Conservation (phyloP, 352 stramenopile species). For the Globisporangium alternatum region DNA sequence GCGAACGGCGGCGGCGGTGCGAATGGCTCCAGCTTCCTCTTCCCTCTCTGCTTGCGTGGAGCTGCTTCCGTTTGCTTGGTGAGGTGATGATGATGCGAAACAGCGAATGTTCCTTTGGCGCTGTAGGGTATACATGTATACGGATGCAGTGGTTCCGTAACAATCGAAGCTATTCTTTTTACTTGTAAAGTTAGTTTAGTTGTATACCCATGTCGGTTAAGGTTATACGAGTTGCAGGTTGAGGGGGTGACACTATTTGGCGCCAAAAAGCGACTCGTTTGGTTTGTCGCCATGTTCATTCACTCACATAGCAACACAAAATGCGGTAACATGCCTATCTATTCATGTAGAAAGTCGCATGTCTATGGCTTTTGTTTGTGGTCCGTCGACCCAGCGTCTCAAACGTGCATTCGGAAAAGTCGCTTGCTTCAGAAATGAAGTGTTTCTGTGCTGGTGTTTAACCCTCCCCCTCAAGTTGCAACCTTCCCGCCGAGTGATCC, state of each 20-base stretch:
- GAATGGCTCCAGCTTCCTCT: background rate
- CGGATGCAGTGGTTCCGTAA: no score
- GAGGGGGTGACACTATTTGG: background rate
- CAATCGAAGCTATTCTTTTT: no score
- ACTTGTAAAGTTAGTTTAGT: background rate
- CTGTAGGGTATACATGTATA: no score
- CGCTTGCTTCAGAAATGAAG: slow-evolving; percentile 5
- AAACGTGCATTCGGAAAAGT: no score
- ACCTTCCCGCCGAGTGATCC: background rate
- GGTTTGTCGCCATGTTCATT: background rate
- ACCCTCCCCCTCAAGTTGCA: slow-evolving; percentile 8
- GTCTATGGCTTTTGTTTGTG: no score
- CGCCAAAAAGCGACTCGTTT: background rate
- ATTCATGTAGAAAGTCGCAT: background rate
- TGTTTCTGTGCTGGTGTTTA: background rate
- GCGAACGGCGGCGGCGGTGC: background rate
- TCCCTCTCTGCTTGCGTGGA: no score
- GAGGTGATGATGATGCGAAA: no score
- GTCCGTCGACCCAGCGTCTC: no score
- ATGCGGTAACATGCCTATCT: background rate
- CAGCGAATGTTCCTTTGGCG: no score
- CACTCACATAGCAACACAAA: background rate
- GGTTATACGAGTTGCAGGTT: slow-evolving; percentile 3
- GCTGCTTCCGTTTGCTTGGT: no score
- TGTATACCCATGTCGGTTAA: background rate